Conservation (phyloP, 208 protist genomes). For the Trypanosomatidae sp. region DNA sequence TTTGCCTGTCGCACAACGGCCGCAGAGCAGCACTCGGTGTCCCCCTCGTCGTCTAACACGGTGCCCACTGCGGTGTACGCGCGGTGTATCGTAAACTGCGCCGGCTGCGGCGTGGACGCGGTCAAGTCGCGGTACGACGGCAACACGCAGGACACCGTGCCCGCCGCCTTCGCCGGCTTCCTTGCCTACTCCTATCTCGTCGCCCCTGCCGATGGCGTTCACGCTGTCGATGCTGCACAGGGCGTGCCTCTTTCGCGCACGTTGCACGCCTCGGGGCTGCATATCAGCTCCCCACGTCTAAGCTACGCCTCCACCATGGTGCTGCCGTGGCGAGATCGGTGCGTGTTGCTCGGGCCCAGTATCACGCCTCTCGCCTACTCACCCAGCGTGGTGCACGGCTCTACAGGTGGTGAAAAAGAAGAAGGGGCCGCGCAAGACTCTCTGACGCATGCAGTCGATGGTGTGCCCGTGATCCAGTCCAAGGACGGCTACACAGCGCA, state of each 20-base stretch:
- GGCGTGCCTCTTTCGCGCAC: neutral
- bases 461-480: too few species aligned
- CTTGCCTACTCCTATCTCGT: constrained; percentile 61
- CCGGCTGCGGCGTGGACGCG: constrained; percentile 57
- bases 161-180: constrained; percentile 35
- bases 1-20: too few species aligned
- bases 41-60: neutral
- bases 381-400: too few species aligned
- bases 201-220: constrained; percentile 37
- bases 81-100: constrained; percentile 70
- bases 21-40: neutral
- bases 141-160: constrained; percentile 34
- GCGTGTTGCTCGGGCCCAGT: constrained; percentile 73
- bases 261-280: constrained; percentile 23
- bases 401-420: neutral
- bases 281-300: constrained; percentile 53
- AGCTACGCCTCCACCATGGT: constrained; percentile 68
- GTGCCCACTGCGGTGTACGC: constrained; percentile 31
- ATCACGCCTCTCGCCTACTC: constrained; percentile 25
- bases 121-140: constrained; percentile 46
- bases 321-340: constrained; percentile 72
- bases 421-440: neutral
- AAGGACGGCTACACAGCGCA: constrained; percentile 35
- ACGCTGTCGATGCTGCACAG: neutral
- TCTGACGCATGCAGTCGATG: too few species aligned